Evolutionary conservation across 2,329 filamentous ascomycete genomes (phyloP), one percentile per base, ranked within the genome.

Genomic region (Fusarium albidum): DNA sequence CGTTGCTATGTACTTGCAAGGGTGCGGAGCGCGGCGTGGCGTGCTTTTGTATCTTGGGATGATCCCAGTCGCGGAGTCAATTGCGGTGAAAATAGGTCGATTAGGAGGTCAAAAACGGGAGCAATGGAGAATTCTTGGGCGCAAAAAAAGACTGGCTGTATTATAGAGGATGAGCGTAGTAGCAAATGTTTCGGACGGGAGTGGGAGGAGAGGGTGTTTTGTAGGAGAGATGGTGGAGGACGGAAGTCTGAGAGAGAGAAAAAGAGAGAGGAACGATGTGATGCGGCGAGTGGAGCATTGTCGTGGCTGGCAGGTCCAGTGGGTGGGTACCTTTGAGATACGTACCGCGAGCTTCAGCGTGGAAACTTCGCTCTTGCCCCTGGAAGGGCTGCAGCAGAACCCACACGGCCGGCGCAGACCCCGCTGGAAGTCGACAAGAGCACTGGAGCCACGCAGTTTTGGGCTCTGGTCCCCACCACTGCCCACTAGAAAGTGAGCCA

Each of bases 1-100:
- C 55, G 63, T 64, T 61, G 35, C 14, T 42, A n/a, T n/a, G n/a
- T n/a, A 48, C 49, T 49, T 59, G 61, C 63, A 65, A 59, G 63
- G 63, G 59, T 66, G 15, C 38, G 32, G 50, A 44, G 47, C 49
- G 42, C 57, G 61, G 61, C 63, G 63, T 66, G 61, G 63, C 57
- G 63, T 66, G 63, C 61, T 66, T 64, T 63, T 52, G 43, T 40
- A 52, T 50, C 49, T 44, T 50, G 54, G 46, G 52, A 52, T 55
- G 54, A 52, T 28, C 49, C 52, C 28, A 28, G 51, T 54, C 44
- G 47, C 44, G 35, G 39, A 40, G 39, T 32, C 35, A 56, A 64
- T 56, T 64, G 47, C 42, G 54, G 52, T 35, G 38, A 55, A 25
- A 25, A 13, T n/a, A 11, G 41, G 28, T 37, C 17, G 46, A 39